A percentile compares a stretch with the other conserved stretches of the same genome.
Conservation (phyloP, 1,139 yeast species). For the Hemisphaericaspora xylanilytica region DNA sequence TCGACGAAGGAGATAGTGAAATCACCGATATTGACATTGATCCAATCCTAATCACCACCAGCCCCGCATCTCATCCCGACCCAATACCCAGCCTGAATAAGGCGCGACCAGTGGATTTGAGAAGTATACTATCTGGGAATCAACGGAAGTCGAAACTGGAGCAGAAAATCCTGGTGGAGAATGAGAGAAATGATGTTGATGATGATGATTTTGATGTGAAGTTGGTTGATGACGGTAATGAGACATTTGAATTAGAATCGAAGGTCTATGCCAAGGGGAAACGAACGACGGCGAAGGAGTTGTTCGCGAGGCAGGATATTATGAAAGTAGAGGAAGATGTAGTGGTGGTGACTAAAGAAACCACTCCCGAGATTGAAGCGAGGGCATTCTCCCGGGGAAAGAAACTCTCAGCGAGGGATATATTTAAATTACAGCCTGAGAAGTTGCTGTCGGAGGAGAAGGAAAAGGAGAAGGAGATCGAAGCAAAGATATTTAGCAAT, state of each 20-base stretch:
- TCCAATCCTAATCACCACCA: constrained; percentile 6
- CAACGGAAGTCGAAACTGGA: not conserved
- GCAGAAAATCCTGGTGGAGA: too few relatives aligned
- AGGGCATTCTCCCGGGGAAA: constrained; percentile 2
- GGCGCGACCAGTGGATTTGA: too few relatives aligned
- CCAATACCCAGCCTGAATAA: too few relatives aligned
- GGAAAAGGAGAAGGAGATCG: constrained; percentile 1
- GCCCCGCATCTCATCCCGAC: too few relatives aligned
- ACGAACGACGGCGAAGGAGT: constrained; percentile 32
- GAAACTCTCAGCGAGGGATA: constrained; percentile 3
- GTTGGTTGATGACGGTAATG: not conserved
- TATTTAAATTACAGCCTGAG: constrained; percentile 1
- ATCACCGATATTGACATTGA: constrained; percentile 18
- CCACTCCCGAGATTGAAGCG: constrained; percentile 1
- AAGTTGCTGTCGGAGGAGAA: not conserved
- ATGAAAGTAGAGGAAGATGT: not conserved
- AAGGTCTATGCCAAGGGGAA: constrained; percentile 25
- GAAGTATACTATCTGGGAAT: constrained; percentile 13
- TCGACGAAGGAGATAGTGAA: constrained; percentile 14
- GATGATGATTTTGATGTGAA: too few relatives aligned
- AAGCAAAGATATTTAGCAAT: constrained; percentile 10
- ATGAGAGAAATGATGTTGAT: too few relatives aligned
- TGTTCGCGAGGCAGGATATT: constrained; percentile 22
- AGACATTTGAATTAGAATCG: constrained; percentile 28
- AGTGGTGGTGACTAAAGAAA: too few relatives aligned